Evolutionary conservation across 768 basidiomycete species (phyloP), one percentile per base, ranked within the genome.

Genomic region (Trametes gibbosa): DNA sequence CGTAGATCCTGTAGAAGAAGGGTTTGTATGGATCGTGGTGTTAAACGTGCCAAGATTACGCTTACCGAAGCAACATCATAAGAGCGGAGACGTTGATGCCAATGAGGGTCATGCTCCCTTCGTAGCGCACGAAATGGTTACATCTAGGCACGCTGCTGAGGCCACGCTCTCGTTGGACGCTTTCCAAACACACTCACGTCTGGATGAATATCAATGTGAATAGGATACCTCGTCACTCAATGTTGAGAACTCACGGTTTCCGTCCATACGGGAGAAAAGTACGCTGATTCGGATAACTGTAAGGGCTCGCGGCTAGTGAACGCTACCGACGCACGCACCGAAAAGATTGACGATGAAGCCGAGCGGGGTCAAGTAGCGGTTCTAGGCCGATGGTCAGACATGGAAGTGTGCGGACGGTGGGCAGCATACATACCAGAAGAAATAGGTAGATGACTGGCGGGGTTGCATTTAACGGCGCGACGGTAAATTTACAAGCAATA

Each of bases 331-430:
- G 24, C 9, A 45, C 37, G 29, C 39, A 72, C 70, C 72, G 27
- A 58, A 70, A 0, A 85, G 65, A 58, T 86, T 85, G 45, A 86
- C 67, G 17, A 85, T 78, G 65, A 87, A 87, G 0, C 81, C 83
- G 2, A 86, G 70, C 0, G 85, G 85, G 0, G 82, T 85, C 19
- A 86, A 70, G 64, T 87, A 87, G 24, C 85, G 81, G 63, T 86
- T 87, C 84, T 87, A 51, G 34, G 39, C 16, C 39, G 24, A 14
- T 7, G 1, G 43, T 49, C n/a, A 46, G 46, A 24, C 6, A n/a
- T n/a, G 24, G 6, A 17, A 14, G 14, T 17, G 5, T 5, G 13
- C 13, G 9, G 10, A 42, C 13, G 19, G 25, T 12, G 6, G 19
- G 5, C 16, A 3, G 32, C 27, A 21, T 2, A 59, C 75, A 48